A percentile compares a stretch with the other conserved stretches of the same genome.
These are phyloP conservation scores for Colletotrichum endophyticum DNA, from an alignment of 2,329 filamentous ascomycete genomes.

Conservation along the genomic window DNA sequence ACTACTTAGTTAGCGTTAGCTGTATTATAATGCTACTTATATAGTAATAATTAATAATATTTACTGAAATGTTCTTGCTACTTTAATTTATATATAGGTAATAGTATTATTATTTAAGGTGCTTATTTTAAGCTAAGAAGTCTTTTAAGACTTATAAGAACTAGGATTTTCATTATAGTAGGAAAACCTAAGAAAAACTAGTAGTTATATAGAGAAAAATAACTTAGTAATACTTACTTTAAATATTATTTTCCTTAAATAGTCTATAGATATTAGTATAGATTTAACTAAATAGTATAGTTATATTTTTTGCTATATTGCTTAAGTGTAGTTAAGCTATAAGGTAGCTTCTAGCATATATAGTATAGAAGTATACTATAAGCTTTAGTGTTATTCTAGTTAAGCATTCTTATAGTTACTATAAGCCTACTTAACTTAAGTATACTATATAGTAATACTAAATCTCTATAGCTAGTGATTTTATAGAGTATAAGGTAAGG, in stretches of 20 bases:
- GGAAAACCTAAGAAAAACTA: background rate
- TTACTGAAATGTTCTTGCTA: background rate
- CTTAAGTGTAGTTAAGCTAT: background rate
- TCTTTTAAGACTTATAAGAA: background rate
- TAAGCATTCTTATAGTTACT: background rate
- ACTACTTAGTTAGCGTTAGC: background rate
- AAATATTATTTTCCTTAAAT: background rate
- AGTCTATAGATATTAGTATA: background rate
- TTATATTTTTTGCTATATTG: background rate
- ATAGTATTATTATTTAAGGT: background rate
- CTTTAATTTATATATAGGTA: background rate
- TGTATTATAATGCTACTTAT: background rate
- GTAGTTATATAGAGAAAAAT: background rate
- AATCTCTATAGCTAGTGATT: background rate
- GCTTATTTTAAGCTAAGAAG: background rate
- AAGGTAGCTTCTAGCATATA: background rate
- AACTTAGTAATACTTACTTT: background rate
- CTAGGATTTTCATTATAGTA: background rate
- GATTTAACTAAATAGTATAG: background rate
- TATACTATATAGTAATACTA: background rate
- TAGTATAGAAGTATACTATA: background rate
- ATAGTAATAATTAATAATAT: background rate
- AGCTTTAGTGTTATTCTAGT: background rate
- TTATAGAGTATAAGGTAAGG: background rate
- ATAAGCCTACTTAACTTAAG: background rate